These are phyloP conservation scores for Pythium apleroticum DNA, from an alignment of 352 stramenopile genomes.

Conservation along the genomic window DNA sequence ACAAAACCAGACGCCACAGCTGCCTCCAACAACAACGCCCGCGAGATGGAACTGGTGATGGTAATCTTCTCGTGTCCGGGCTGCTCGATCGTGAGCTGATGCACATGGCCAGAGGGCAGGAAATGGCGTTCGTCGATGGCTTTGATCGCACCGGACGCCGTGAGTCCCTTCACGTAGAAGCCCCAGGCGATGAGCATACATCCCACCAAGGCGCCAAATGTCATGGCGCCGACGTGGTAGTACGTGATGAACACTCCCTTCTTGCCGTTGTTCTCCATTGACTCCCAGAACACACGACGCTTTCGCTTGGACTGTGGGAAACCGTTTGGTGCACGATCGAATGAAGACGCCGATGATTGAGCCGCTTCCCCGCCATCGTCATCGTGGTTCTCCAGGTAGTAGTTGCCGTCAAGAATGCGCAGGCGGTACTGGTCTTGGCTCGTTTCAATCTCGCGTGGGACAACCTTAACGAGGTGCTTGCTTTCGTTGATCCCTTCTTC, in stretches of 20 bases:
- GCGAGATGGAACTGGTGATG: constrained; percentile 74
- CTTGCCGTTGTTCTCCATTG: constrained; percentile 74
- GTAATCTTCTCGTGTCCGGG: constrained; percentile 69
- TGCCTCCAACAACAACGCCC: constrained; percentile 54
- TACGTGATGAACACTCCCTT: constrained; percentile 82
- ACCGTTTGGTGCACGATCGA: not conserved
- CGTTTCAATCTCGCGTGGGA: constrained; percentile 25
- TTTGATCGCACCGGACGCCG: constrained; percentile 62
- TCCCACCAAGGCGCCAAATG: constrained; percentile 39
- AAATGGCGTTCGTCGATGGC: constrained; percentile 55
- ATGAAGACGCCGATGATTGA: constrained; percentile 7
- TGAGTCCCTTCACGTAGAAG: constrained; percentile 74
- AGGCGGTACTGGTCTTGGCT: constrained; percentile 53
- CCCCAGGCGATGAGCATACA: constrained; percentile 67
- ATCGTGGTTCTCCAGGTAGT: constrained; percentile 57
- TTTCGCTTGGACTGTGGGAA: constrained; percentile 15
- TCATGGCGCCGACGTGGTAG: constrained; percentile 67
- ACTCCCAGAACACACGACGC: constrained; percentile 56
- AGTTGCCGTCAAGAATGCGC: constrained; percentile 54
- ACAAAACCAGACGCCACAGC: constrained; percentile 22
- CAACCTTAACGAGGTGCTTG: constrained; percentile 27
- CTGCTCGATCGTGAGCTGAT: constrained; percentile 68
- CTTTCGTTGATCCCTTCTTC: constrained; percentile 16
- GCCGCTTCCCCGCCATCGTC: constrained; percentile 28
- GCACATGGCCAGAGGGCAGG: constrained; percentile 56